Percentiles rank a stretch among this genome's conserved stretches.
Evolutionary conservation across 2,329 filamentous ascomycete species (phyloP).

Genomic region (Elsinoe batatas): DNA sequence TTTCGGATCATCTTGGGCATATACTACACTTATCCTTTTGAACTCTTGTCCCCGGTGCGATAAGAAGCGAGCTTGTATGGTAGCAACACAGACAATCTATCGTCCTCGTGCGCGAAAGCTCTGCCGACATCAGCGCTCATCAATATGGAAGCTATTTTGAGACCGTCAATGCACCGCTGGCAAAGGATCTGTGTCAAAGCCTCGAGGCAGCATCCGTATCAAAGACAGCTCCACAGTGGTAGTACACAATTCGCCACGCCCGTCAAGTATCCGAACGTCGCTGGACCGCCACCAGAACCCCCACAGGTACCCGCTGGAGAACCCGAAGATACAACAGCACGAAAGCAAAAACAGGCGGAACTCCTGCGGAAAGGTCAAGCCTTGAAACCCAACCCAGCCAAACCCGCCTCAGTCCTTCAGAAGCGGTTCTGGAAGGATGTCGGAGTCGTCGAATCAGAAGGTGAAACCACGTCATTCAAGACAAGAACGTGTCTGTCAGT

Average conservation of each 20-base stretch:
- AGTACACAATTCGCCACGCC: slow-evolving; percentile 41
- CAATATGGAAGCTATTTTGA: not conserved
- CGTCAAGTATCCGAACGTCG: slow-evolving; percentile 46
- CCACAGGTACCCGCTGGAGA: slow-evolving; percentile 41
- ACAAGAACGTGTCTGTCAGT: slow-evolving; percentile 11
- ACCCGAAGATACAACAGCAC: slow-evolving; percentile 38
- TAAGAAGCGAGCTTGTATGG: no score
- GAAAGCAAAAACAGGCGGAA: slow-evolving; percentile 43
- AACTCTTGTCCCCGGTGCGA: no score
- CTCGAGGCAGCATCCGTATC: not conserved
- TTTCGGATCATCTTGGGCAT: no score
- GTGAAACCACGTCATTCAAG: slow-evolving; percentile 32
- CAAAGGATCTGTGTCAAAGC: no score
- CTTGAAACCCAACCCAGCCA: slow-evolving; percentile 32
- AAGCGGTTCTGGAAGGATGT: slow-evolving; percentile 89
- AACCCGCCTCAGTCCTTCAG: slow-evolving; percentile 43
- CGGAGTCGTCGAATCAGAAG: slow-evolving; percentile 54
- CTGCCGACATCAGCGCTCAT: not conserved
- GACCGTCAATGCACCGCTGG: not conserved
- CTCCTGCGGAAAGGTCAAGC: slow-evolving; percentile 38
- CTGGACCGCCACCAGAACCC: slow-evolving; percentile 50
- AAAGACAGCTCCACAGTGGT: slow-evolving; percentile 33
- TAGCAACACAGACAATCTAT: no score
- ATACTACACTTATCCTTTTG: no score
- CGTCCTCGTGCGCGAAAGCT: no score